Percentiles rank a stretch among this genome's conserved stretches.
Conservation (phyloP, 2,329 filamentous ascomycete species). For the Nannizzia gypsea region DNA sequence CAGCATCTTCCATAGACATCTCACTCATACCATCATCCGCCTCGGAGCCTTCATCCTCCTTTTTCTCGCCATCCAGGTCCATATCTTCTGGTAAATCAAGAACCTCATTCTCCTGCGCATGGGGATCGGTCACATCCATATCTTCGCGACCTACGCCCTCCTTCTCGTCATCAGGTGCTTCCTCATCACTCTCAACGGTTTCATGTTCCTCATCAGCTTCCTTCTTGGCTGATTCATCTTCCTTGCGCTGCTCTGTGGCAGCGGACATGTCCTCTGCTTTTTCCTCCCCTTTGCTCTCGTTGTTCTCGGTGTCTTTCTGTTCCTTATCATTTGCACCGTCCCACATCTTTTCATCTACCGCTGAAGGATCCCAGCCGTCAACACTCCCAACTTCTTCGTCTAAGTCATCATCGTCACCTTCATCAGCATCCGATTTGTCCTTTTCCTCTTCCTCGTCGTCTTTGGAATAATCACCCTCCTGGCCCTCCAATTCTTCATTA, state of each 20-base stretch:
- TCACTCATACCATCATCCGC: constrained; percentile 38
- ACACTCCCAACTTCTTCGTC: constrained; percentile 87
- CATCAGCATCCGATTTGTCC: constrained; percentile 48
- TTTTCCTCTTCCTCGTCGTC: constrained; percentile 47
- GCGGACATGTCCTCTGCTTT: constrained; percentile 48
- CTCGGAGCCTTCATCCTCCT: constrained; percentile 43
- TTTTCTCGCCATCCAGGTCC: constrained; percentile 58
- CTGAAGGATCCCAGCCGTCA: constrained; percentile 75
- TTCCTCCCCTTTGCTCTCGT: constrained; percentile 44
- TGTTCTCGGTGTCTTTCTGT: constrained; percentile 56
- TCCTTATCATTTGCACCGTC: constrained; percentile 63
- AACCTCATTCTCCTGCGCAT: constrained; percentile 68
- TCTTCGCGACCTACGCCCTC: constrained; percentile 52
- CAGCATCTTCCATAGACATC: constrained; percentile 32
- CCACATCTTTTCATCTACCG: constrained; percentile 98
- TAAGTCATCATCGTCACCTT: constrained; percentile 54
- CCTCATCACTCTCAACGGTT: constrained; percentile 22
- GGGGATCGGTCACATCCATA: constrained; percentile 55
- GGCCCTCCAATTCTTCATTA: constrained; percentile 79
- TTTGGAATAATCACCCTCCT: constrained; percentile 51
- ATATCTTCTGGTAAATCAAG: constrained; percentile 81
- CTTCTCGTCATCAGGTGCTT: constrained; percentile 46
- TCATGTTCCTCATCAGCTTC: constrained; percentile 39
- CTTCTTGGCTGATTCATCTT: constrained; percentile 47
- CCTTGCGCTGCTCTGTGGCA: constrained; percentile 46